These are phyloP conservation scores for Leishmania tropica DNA, from an alignment of 208 protist genomes.

Conservation along the genomic window DNA sequence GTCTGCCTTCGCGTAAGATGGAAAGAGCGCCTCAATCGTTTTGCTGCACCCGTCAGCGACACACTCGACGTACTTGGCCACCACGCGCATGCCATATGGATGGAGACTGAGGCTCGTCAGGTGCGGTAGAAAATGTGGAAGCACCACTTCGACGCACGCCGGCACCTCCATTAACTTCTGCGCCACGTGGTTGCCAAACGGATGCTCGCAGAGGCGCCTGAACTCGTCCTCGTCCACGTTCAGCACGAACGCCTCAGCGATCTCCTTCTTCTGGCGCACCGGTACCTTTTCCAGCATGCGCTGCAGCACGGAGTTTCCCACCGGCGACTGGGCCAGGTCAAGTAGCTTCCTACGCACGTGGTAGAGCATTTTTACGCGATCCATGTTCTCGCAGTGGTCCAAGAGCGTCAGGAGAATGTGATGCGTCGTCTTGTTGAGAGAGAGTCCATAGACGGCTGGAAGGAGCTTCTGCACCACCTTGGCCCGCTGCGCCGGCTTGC, in stretches of 20 bases:
- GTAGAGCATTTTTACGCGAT: slow-evolving; percentile 83
- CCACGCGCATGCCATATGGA: slow-evolving; percentile 76
- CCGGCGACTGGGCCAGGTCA: slow-evolving; percentile 67
- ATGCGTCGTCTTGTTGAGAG: slow-evolving; percentile 77
- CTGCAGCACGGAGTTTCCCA: slow-evolving; percentile 86
- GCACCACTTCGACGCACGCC: slow-evolving; percentile 65
- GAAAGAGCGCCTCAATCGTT: slow-evolving; percentile 45
- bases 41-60: slow-evolving; percentile 42
- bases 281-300: slow-evolving; percentile 81
- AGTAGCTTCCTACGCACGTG: slow-evolving; percentile 77
- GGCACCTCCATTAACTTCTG: slow-evolving; percentile 84
- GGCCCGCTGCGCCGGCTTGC: slow-evolving; percentile 76
- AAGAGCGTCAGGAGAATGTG: slow-evolving; percentile 79
- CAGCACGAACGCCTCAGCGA: slow-evolving; percentile 82
- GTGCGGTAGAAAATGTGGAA: slow-evolving; percentile 46
- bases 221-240: slow-evolving; percentile 86
- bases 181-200: slow-evolving; percentile 87
- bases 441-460: slow-evolving; percentile 67
- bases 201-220: slow-evolving; percentile 67
- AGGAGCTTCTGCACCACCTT: slow-evolving; percentile 86
- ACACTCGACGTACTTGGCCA: slow-evolving; percentile 70
- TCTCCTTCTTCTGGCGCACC: slow-evolving; percentile 71
- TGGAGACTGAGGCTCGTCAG: slow-evolving; percentile 47
- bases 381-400: slow-evolving; percentile 76
- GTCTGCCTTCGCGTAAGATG: slow-evolving; percentile 20